Evolutionary conservation across 2,329 filamentous ascomycete genomes (phyloP), one percentile per base, ranked within the genome.

Genomic region (Sclerotinia subarctica): DNA sequence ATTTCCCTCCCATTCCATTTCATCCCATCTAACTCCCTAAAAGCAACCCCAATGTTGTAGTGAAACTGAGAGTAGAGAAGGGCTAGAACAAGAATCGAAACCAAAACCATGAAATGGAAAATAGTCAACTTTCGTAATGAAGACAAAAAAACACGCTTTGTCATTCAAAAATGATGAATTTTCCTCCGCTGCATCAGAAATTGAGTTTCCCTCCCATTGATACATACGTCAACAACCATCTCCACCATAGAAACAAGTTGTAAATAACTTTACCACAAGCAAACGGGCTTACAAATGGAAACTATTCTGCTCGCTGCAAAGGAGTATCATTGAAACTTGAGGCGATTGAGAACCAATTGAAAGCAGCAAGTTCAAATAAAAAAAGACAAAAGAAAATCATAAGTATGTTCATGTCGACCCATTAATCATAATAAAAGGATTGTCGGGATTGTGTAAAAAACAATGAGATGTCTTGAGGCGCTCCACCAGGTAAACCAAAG

Each of bases 401-500:
- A 62, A 59, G 10, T 51, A 62, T 62, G 59, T 62, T 62, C 59
- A 62, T 62, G n/a, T 49, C 29, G 32, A 32, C 38, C 59, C 59
- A 62, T 62, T 62, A 62, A 38, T 51, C 59, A 62, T 62, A 62
- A 62, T 62, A 62, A 62, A 62, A 62, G 13, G 59, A 51, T 46
- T 62, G 59, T 51, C n/a, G 46, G 38, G 29, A 42, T 10, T 51
- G 32, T 62, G 32, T 51, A 62, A 62, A 32, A 62, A 51, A 46
- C 8, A 46, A 51, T 21, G 46, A 62, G 35, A 62, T 38, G 13
- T 38, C 21, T 26, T 38, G 46, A 51, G 26, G 51, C 38, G 59
- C 46, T 51, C 59, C 59, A 51, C n/a, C 59, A 49, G 46, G 49
- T 51, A 62, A 38, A 51, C 59, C 29, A 62, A 62, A 51, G 59